A percentile compares a stretch with the other conserved stretches of the same genome.
Conservation (phyloP, 208 protist species). For the Trichomonas gallinae region DNA sequence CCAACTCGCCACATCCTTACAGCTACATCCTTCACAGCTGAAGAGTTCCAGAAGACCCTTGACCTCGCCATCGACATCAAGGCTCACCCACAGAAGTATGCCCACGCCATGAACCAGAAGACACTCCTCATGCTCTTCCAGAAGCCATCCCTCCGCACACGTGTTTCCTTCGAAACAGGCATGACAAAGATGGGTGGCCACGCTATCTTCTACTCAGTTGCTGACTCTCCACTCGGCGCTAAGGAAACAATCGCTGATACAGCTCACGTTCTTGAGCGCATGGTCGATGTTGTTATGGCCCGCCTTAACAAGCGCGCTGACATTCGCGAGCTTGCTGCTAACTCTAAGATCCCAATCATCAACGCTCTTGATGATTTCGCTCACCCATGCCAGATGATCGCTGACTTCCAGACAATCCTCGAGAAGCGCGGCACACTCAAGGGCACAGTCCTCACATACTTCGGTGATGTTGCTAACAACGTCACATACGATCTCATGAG, state of each 20-base stretch:
- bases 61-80: conserved; percentile 7
- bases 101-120: conserved; percentile 30
- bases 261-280: conserved; percentile 52
- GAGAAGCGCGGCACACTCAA: conserved; percentile 43
- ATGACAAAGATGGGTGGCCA: conserved; percentile 63
- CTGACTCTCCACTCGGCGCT: conserved; percentile 53
- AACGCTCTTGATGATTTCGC: conserved; percentile 49
- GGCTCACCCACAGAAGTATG: neutral
- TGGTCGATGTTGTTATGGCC: conserved; percentile 52
- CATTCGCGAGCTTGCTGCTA: conserved; percentile 29
- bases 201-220: conserved; percentile 57
- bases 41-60: neutral
- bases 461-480: conserved; percentile 56
- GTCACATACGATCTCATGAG: conserved; percentile 64
- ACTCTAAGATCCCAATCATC: conserved; percentile 57
- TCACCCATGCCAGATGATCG: conserved; percentile 45
- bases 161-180: conserved; percentile 59
- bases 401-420: conserved; percentile 54
- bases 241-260: conserved; percentile 56
- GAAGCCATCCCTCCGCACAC: conserved; percentile 61
- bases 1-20: neutral
- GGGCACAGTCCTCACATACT: conserved; percentile 45
- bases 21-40: neutral
- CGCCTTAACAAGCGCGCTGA: conserved; percentile 46
- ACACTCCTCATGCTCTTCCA: conserved; percentile 61